A percentile compares a stretch with the other conserved stretches of the same genome.
Conservation (phyloP, 768 basidiomycete species). For the Austroboletus festivus region DNA sequence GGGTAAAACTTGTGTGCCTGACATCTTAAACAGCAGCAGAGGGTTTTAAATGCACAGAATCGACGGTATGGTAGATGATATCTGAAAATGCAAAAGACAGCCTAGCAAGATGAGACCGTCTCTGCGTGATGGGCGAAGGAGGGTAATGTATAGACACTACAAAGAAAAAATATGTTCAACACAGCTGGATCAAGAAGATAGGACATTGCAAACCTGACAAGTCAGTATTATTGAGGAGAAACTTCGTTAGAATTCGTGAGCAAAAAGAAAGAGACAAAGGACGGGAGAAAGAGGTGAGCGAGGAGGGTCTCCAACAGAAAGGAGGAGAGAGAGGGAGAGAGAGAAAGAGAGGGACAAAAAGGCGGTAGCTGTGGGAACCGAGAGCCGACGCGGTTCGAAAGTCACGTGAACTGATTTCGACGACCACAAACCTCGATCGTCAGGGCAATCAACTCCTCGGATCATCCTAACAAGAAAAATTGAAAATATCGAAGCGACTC, state of each 20-base stretch:
- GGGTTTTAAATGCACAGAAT: constrained; percentile 9
- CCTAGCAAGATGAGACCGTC: neutral
- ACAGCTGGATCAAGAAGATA: neutral
- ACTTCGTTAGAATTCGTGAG: constrained; percentile 18
- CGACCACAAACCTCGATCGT: neutral
- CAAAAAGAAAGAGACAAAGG: constrained; percentile 4
- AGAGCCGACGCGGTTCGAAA: constrained; percentile 29
- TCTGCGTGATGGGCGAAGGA: constrained; percentile 14
- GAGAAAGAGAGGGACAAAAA: constrained; percentile 7
- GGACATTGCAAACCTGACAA: constrained; percentile 10
- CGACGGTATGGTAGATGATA: constrained; percentile 2
- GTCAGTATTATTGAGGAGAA: constrained; percentile 11
- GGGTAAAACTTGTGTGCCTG: constrained; percentile 61
- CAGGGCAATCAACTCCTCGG: neutral
- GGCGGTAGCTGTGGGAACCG: constrained; percentile 14
- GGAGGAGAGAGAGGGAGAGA: constrained; percentile 2
- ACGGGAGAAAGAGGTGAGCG: too few relatives aligned
- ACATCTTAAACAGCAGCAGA: constrained; percentile 21
- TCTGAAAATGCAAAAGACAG: constrained; percentile 2
- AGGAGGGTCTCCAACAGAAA: constrained; percentile 11
- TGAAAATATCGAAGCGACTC: too few relatives aligned
- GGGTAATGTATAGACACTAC: constrained; percentile 29
- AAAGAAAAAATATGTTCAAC: neutral
- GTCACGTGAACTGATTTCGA: constrained; percentile 33
- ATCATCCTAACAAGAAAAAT: neutral